phyloP scores from a whole-genome alignment of 73 alveolate genomes.

The Stentor roeselii region DNA sequence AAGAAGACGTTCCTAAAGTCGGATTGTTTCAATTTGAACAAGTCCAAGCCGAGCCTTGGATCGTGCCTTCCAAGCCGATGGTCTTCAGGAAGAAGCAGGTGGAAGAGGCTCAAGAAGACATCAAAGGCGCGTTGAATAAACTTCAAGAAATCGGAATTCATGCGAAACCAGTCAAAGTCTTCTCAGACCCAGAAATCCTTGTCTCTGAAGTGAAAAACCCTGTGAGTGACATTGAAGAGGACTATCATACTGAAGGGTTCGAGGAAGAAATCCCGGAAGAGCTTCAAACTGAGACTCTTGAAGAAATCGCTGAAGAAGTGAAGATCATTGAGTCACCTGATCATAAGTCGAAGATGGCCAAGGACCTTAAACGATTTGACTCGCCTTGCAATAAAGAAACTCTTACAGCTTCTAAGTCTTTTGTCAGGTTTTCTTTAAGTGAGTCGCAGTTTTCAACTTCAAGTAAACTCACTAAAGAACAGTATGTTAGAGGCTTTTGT shows the following conservation, averaged over 20 bases:
- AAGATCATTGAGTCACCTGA: not conserved
- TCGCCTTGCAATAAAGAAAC: not conserved
- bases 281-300: not conserved
- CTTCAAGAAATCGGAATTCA: constrained; percentile 9
- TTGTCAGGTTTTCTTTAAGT: not conserved
- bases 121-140: not conserved
- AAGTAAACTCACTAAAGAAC: not conserved
- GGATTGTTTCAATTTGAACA: constrained; percentile 2
- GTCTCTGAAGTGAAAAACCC: not conserved
- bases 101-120: not conserved
- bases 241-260: too few relatives aligned
- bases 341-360: too few relatives aligned
- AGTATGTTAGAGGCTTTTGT: not conserved
- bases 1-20: not conserved
- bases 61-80: not conserved
- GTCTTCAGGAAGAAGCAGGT: not conserved
- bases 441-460: not conserved
- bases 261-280: constrained; percentile 9
- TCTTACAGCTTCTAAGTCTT: not conserved
- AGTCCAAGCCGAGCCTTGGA: constrained; percentile 17
- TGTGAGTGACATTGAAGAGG: not conserved
- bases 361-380: not conserved
- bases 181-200: not conserved
- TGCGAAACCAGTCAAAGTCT: not conserved
- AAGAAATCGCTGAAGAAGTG: constrained; percentile 1